Evolutionary conservation across 345 rosid genomes (phyloP), one percentile per base, ranked within the genome.

Genomic region (Moringa oleifera): DNA sequence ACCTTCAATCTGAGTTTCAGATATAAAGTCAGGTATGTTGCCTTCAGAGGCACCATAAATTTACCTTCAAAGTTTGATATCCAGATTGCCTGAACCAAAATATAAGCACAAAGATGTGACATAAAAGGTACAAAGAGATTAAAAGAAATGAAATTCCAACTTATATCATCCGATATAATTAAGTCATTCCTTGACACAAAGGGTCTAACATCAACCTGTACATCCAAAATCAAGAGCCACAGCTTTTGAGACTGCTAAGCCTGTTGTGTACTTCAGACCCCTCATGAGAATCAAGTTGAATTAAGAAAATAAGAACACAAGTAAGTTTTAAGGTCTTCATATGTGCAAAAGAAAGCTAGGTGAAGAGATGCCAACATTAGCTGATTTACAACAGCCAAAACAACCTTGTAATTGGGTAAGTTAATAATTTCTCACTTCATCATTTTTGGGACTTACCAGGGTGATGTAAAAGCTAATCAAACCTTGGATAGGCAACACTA

Each of bases 401-500:
- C 41, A 51, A 60, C 23, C 53, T 25, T 13, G 7, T n/a, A 22
- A 58, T 47, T 28, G 28, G 23, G 23, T 57, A 56, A 46, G 50
- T 20, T 61, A 68, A n/a, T 18, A 28, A 16, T 56, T 63, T 55
- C n/a, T n/a, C n/a, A n/a, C n/a, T n/a, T n/a, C n/a, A 50, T 20
- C 19, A 36, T 20, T 18, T 3, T 33, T 23, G 50, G 23, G 23
- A 17, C 31, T 71, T 25, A 64, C 72, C 69, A 49, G 18, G 2
- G 20, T 19, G 41, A 33, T 19, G 19, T 25, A 46, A 57, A 54
- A 70, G 6, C 25, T 11, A 67, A 53, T 49, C 23, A 49, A 59
- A 68, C 70, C 62, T 45, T 31, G 28, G 28, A 33, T 16, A 23
- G 36, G 20, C 28, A 57, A 51, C 60, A 51, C 75, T 73, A 78